Base-by-base conservation (phyloP, 129 eudicot species). In the Flaveria robusta region DNA sequence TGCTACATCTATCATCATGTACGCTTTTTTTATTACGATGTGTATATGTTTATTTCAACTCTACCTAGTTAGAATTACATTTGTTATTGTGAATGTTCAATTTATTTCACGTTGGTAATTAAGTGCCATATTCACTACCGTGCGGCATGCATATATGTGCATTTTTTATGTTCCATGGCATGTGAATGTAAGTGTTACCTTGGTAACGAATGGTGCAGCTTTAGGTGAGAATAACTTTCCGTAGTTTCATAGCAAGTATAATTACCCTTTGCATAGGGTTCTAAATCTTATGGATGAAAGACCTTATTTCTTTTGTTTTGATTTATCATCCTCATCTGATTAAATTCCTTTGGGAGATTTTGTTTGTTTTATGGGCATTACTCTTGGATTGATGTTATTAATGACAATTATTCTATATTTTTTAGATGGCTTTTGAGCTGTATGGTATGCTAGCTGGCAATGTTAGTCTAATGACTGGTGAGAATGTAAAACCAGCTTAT, bases 1-100 rank as follows among this genome's bases (percentile, higher is more conserved):
- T 90, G 98, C 88, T 93, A 93, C 75, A 93, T 93, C 27, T 93
- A 90, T 81, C 98, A 93, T 71, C 98, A 93, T 83, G 98, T 93
- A 93, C 77, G 94, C 66, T 18, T 63, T 43, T 10, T 51, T 41
- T 67, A 19, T 39, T 37, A 19, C 4, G 13, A 41, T 19, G 22
- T 42, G 29, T 37, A 15, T 49, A 49, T 31, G 22, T 29, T 64
- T 5, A 29, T 16, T 14, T 64, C 69, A 15, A 64, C 46, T 34
- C 68, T 27, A 63, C 11, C 42, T 16, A 5, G 45, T 63, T 27
- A 63, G 22, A 29, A 5, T 29, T 64, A 16, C 13, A 34, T 34
- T 11, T 56, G 39, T 62, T 27, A 14, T 13, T 60, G 67, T 63
- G 11, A 63, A 27, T 29, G 68, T 27, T 27, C 0, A 22, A 27